Percentiles rank a stretch among this genome's conserved stretches.
These are phyloP conservation scores for Drosera capensis DNA, from an alignment of 148 eudicot genomes.

Conservation along the genomic window DNA sequence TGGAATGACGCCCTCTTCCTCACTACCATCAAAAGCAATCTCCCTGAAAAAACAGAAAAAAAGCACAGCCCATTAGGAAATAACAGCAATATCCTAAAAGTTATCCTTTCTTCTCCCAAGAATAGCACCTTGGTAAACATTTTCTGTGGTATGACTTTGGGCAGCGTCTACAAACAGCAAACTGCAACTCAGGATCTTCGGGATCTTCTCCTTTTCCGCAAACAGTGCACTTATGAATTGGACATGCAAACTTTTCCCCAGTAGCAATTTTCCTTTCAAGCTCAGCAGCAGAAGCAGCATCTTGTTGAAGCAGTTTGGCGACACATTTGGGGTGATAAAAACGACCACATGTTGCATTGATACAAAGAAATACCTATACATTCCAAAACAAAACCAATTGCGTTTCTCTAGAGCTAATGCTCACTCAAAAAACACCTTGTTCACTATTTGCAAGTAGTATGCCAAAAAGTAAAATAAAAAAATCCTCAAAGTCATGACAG, in stretches of 20 bases:
- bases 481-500: too few relatives aligned
- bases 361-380: slow-evolving; percentile 74
- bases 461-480: too few relatives aligned
- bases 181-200: slow-evolving; percentile 31
- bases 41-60: slow-evolving; percentile 26
- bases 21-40: slow-evolving; percentile 44
- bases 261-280: slow-evolving; percentile 38
- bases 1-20: slow-evolving; percentile 25
- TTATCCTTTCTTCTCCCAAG: background rate
- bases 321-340: slow-evolving; percentile 89
- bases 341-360: slow-evolving; percentile 77
- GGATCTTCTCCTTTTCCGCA: slow-evolving; percentile 57
- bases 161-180: slow-evolving; percentile 94
- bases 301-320: slow-evolving; percentile 45
- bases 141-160: slow-evolving; percentile 80
- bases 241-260: slow-evolving; percentile 73
- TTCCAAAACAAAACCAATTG: too few relatives aligned
- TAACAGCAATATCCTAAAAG: too few relatives aligned
- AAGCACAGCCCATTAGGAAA: too few relatives aligned
- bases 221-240: slow-evolving; percentile 49
- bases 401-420: too few relatives aligned
- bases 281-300: slow-evolving; percentile 27
- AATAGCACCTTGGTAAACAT: slow-evolving; percentile 71
- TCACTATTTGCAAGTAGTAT: too few relatives aligned
- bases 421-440: too few relatives aligned